Percentiles rank a stretch among this genome's conserved stretches.
These are phyloP conservation scores for Epichloe festucae DNA, from an alignment of 2,329 filamentous ascomycete species.

Conservation along the genomic window DNA sequence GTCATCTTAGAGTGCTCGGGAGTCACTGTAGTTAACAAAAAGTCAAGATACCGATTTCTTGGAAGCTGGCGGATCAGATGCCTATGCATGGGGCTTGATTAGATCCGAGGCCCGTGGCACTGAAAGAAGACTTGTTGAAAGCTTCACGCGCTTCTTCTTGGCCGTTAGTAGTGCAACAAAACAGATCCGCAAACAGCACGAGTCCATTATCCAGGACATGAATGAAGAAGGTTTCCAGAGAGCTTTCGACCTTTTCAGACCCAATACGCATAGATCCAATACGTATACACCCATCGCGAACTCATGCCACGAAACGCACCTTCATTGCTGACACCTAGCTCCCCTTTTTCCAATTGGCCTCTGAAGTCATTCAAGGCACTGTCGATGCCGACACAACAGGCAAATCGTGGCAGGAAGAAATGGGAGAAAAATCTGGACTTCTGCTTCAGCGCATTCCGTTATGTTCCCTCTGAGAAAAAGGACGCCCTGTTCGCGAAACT, in stretches of 20 bases:
- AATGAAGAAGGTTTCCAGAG: constrained; percentile 28
- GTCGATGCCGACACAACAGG: constrained; percentile 15
- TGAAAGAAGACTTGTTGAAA: constrained; percentile 27
- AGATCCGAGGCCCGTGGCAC: constrained; percentile 34
- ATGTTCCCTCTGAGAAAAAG: constrained; percentile 7
- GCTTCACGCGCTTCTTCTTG: constrained; percentile 33
- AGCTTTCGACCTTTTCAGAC: constrained; percentile 28
- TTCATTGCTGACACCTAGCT: too few species aligned
- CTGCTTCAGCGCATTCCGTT: constrained; percentile 18
- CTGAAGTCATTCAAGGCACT: constrained; percentile 23
- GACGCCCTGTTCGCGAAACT: constrained; percentile 8
- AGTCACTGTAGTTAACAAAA: too few species aligned
- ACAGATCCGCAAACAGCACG: constrained; percentile 27
- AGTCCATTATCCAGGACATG: constrained; percentile 26
- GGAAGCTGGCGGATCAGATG: too few species aligned
- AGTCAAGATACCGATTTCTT: too few species aligned
- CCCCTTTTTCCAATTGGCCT: too few species aligned
- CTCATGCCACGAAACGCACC: too few species aligned
- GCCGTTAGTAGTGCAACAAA: constrained; percentile 14
- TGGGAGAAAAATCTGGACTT: constrained; percentile 21
- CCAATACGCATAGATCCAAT: constrained; percentile 22
- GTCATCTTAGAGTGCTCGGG: neutral
- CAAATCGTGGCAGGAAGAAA: constrained; percentile 18
- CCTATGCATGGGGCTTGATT: constrained; percentile 27
- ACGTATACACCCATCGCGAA: constrained; percentile 10